Evolutionary conservation across 225 moss, liverwort and hornwort species (phyloP).

Genomic region (Physcomitrellopsis africana): DNA sequence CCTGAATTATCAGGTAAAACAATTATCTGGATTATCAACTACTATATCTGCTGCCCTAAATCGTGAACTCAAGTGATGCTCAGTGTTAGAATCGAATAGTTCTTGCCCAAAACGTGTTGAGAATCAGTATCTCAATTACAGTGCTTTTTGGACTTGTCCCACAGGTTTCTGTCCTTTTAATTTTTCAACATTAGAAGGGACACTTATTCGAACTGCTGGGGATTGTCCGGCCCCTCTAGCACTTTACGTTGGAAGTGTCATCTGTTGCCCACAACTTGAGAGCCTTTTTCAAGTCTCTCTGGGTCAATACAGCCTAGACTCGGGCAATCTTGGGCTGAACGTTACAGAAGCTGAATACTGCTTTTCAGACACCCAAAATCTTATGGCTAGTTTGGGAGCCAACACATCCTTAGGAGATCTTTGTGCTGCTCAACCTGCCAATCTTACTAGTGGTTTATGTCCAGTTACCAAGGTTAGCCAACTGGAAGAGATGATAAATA

Average conservation of each 20-base stretch:
- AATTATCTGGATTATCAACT: neutral
- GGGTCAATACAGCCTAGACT: constrained; percentile 72
- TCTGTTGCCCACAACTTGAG: constrained; percentile 94
- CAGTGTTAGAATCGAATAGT: neutral
- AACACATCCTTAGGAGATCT: constrained; percentile 73
- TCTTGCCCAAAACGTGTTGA: neutral
- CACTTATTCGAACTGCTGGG: constrained; percentile 73
- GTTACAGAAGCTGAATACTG: constrained; percentile 75
- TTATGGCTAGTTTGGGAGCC: constrained; percentile 67
- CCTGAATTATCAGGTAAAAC: constrained; percentile 60
- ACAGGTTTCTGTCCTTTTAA: constrained; percentile 91
- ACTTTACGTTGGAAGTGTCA: constrained; percentile 83
- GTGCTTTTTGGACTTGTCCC: constrained; percentile 31
- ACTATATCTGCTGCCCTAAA: neutral
- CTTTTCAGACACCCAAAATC: constrained; percentile 73
- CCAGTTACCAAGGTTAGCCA: constrained; percentile 65
- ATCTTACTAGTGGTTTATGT: constrained; percentile 85
- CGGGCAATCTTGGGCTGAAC: constrained; percentile 81
- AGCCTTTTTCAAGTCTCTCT: constrained; percentile 83
- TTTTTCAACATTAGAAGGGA: constrained; percentile 64
- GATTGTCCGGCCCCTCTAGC: constrained; percentile 85
- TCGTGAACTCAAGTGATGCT: neutral
- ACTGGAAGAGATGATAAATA: constrained; percentile 69
- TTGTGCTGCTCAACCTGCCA: constrained; percentile 75
- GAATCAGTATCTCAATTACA: constrained; percentile 23